These are phyloP conservation scores for Xylaria longipes DNA, from an alignment of 495 filamentous ascomycete species.

Conservation along the genomic window DNA sequence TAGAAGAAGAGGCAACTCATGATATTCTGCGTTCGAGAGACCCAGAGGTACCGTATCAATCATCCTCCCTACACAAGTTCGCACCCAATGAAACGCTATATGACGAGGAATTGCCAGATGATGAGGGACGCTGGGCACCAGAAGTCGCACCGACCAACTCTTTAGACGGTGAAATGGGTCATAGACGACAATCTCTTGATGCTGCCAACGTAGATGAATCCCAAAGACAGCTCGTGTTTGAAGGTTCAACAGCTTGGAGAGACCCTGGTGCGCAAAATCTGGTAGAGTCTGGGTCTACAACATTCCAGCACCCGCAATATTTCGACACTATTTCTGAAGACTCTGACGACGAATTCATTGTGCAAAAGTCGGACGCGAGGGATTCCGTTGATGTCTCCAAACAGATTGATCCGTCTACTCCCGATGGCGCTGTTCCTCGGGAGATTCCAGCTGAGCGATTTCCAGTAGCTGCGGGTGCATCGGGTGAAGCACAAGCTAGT, in stretches of 20 bases:
- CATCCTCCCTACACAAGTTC: not conserved
- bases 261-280: not conserved
- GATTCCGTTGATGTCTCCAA: too few species aligned
- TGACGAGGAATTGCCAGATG: not conserved
- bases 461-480: not conserved
- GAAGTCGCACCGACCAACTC: not conserved
- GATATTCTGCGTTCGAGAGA: not conserved
- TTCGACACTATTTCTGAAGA: slow-evolving; percentile 10
- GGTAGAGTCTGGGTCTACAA: not conserved
- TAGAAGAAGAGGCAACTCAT: not conserved
- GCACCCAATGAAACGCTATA: not conserved
- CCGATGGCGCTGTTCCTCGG: not conserved
- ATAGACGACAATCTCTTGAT: not conserved
- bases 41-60: not conserved
- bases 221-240: not conserved
- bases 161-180: not conserved
- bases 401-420: not conserved
- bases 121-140: not conserved
- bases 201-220: not conserved
- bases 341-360: slow-evolving; percentile 6
- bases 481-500: not conserved
- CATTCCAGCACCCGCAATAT: not conserved
- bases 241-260: not conserved
- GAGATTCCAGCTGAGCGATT: not conserved
- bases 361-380: not conserved